These are phyloP conservation scores for Coniochaeta sp. DNA, from an alignment of 2,329 filamentous ascomycete genomes.

Conservation along the genomic window DNA sequence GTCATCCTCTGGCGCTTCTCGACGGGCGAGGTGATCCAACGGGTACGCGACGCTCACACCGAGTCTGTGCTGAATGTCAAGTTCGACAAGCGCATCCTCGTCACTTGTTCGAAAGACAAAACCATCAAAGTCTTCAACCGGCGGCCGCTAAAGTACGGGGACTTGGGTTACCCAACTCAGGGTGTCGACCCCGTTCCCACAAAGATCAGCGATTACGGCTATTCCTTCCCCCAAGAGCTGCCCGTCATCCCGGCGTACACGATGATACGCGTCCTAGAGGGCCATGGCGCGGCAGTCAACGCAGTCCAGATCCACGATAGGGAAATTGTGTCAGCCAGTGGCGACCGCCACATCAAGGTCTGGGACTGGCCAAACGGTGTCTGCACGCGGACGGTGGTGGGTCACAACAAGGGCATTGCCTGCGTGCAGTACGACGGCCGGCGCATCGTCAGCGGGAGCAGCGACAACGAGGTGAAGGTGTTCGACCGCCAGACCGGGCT, in stretches of 20 bases:
- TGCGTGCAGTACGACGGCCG: slow-evolving; percentile 95
- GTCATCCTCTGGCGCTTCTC: slow-evolving; percentile 93
- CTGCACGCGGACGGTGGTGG: slow-evolving; percentile 71
- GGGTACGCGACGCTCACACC: slow-evolving; percentile 67
- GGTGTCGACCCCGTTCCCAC: slow-evolving; percentile 45
- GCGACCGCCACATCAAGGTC: slow-evolving; percentile 87
- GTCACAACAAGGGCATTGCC: slow-evolving; percentile 91
- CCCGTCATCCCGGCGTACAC: slow-evolving; percentile 59
- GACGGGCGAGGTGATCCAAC: slow-evolving; percentile 75
- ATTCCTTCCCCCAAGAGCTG: slow-evolving; percentile 38
- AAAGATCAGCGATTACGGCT: slow-evolving; percentile 47
- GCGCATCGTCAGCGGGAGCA: slow-evolving; percentile 91
- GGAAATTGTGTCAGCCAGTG: slow-evolving; percentile 90
- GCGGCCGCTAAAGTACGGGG: slow-evolving; percentile 53
- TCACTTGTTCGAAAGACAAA: slow-evolving; percentile 97
- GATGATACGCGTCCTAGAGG: slow-evolving; percentile 71
- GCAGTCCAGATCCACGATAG: slow-evolving; percentile 83
- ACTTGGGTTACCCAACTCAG: slow-evolving; percentile 41
- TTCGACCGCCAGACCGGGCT: slow-evolving; percentile 82
- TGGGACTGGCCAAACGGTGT: slow-evolving; percentile 83
- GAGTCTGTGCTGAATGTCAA: slow-evolving; percentile 92
- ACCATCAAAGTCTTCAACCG: slow-evolving; percentile 96
- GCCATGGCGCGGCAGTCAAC: slow-evolving; percentile 89
- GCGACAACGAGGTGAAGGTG: slow-evolving; percentile 91
- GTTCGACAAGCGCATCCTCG: slow-evolving; percentile 84